phyloP scores from a whole-genome alignment of 2,329 filamentous ascomycete genomes.

The Trichoderma atrobrunneum region DNA sequence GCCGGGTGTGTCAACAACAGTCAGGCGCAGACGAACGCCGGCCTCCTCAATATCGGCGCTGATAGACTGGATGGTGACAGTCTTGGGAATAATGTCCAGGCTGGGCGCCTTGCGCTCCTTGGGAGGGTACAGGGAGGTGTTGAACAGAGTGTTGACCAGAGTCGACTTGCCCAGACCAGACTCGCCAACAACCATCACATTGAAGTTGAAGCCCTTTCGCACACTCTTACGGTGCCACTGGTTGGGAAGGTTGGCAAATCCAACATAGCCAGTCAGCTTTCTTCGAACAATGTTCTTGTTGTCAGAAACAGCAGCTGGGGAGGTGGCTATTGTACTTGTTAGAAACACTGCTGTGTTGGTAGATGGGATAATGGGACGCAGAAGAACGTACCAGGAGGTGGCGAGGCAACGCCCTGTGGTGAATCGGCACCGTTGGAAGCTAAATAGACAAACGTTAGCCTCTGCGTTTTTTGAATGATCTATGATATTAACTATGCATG shows the following conservation, averaged over 20 bases:
- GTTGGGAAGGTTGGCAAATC: conserved; percentile 97
- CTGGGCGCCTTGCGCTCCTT: conserved; percentile 98
- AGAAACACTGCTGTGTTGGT: conserved; percentile 34
- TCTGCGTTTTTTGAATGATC: neutral
- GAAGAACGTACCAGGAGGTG: conserved; percentile 40
- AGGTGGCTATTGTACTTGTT: conserved; percentile 32
- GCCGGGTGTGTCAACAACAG: conserved; percentile 94
- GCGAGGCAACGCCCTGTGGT: conserved; percentile 43
- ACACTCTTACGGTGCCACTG: conserved; percentile 99
- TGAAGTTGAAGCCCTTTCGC: conserved; percentile 99
- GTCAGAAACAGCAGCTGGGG: conserved; percentile 55
- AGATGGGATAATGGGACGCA: conserved; percentile 26
- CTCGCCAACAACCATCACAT: conserved; percentile 99
- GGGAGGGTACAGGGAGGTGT: conserved; percentile 96
- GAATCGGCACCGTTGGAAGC: conserved; percentile 47
- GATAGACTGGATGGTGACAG: conserved; percentile 89
- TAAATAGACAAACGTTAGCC: conserved; percentile 40
- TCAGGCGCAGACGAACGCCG: conserved; percentile 90
- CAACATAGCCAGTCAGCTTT: conserved; percentile 97
- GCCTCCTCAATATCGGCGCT: conserved; percentile 98
- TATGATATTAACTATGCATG: neutral
- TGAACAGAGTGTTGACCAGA: conserved; percentile 98
- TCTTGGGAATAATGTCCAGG: conserved; percentile 98
- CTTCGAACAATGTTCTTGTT: conserved; percentile 95
- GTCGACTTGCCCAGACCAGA: conserved; percentile 99